These are phyloP conservation scores for Hypoxylon sp. DNA, from an alignment of 2,329 filamentous ascomycete species.

Conservation along the genomic window DNA sequence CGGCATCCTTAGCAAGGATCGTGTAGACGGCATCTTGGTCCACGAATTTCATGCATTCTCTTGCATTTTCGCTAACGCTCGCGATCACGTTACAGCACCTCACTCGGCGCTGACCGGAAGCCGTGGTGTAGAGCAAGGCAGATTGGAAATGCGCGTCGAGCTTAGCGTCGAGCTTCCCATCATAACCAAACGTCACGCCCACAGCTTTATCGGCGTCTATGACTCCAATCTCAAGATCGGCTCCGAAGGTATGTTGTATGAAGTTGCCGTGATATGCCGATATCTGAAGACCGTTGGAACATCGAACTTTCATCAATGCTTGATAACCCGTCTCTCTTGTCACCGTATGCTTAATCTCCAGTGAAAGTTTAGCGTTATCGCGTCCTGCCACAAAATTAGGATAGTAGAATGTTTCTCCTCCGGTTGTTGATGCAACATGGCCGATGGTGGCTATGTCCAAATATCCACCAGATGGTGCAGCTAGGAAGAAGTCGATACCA, in stretches of 20 bases:
- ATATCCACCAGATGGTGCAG: slow-evolving; percentile 89
- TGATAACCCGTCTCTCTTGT: slow-evolving; percentile 94
- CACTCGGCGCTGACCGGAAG: slow-evolving; percentile 87
- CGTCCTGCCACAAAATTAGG: slow-evolving; percentile 93
- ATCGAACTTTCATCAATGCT: slow-evolving; percentile 97
- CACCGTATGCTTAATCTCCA: slow-evolving; percentile 87
- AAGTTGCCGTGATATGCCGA: slow-evolving; percentile 97
- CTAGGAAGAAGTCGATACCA: slow-evolving; percentile 94
- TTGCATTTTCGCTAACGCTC: slow-evolving; percentile 85
- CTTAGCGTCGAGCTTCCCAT: slow-evolving; percentile 97
- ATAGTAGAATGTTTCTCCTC: slow-evolving; percentile 96
- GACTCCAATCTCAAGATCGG: slow-evolving; percentile 92
- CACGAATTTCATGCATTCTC: slow-evolving; percentile 89
- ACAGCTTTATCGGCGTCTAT: slow-evolving; percentile 95
- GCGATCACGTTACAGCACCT: slow-evolving; percentile 94
- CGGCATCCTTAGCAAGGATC: slow-evolving; percentile 92
- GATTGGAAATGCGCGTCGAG: slow-evolving; percentile 98
- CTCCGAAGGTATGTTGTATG: slow-evolving; percentile 92
- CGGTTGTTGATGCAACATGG: slow-evolving; percentile 87
- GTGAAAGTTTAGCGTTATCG: slow-evolving; percentile 84
- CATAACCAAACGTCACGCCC: slow-evolving; percentile 91
- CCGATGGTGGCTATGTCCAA: slow-evolving; percentile 93
- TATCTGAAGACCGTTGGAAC: slow-evolving; percentile 95
- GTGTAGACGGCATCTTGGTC: slow-evolving; percentile 94
- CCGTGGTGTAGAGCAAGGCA: slow-evolving; percentile 92